These are phyloP conservation scores for Ganoderma sp. DNA, from an alignment of 1,284 basidiomycete genomes.

Conservation along the genomic window DNA sequence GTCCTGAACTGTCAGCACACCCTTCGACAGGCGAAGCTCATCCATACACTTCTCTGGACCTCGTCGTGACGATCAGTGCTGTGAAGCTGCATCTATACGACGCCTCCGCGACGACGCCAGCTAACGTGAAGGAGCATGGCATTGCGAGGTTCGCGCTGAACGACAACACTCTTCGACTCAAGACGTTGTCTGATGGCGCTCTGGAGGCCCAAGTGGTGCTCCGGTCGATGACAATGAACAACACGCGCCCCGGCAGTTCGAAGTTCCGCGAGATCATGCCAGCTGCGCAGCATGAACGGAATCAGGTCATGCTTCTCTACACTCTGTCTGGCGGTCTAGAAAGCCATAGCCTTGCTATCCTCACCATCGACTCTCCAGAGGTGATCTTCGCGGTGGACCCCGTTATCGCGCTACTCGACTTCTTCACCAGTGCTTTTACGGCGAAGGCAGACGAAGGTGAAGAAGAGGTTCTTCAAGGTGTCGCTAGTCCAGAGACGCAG, in stretches of 20 bases:
- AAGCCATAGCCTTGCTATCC: constrained; percentile 72
- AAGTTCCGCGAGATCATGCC: constrained; percentile 97
- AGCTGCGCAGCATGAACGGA: constrained; percentile 85
- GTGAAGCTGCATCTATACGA: constrained; percentile 96
- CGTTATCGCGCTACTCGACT: constrained; percentile 86
- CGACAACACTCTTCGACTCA: constrained; percentile 81
- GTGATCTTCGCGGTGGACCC: constrained; percentile 95
- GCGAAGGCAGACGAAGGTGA: constrained; percentile 34
- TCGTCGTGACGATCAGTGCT: constrained; percentile 76
- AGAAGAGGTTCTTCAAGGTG: constrained; percentile 22
- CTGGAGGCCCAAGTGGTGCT: constrained; percentile 88
- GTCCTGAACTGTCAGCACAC: constrained; percentile 60
- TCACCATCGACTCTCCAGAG: constrained; percentile 93
- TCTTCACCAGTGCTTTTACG: constrained; percentile 75
- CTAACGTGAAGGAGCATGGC: constrained; percentile 77
- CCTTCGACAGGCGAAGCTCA: constrained; percentile 36
- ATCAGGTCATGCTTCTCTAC: constrained; percentile 96
- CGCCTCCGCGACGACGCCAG: constrained; percentile 61
- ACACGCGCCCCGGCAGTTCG: constrained; percentile 83
- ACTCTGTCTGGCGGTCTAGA: constrained; percentile 71
- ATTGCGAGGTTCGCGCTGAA: constrained; percentile 89
- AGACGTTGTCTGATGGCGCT: constrained; percentile 84
- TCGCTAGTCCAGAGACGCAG: constrained; percentile 8
- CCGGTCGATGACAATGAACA: constrained; percentile 90
- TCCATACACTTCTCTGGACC: constrained; percentile 74